Evolutionary conservation across 495 filamentous ascomycete species (phyloP), one percentile per base, ranked within the genome.

Genomic region (Lophiostoma macrostomum): DNA sequence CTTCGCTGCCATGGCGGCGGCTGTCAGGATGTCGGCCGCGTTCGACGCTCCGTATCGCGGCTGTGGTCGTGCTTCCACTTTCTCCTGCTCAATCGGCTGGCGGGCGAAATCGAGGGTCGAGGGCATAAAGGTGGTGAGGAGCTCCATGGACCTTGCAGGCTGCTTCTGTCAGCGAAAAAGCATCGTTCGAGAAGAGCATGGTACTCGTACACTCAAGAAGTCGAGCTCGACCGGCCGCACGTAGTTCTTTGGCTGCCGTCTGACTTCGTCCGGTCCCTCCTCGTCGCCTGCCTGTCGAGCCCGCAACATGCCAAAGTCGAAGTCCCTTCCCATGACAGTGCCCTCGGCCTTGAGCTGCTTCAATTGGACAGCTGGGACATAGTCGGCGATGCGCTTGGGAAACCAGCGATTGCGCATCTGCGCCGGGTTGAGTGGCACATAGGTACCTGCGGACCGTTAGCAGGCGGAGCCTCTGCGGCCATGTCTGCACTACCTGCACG

Each of bases 351-450:
- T 71, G 34, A 82, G 55, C 23, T 71, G 67, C 50, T 72, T 68
- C 14, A 76, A 32, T 44, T 76, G 67, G 12, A 64, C 50, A 5
- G 50, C 14, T 12, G 74, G 69, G n/a, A 81, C 57, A 64, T 84
- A 84, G 48, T 76, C 73, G 23, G 81, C 81, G 56, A 74, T 69
- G 25, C 70, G 67, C 31, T 55, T 63, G 10, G 80, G 81, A 52
- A 74, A 81, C 73, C 73, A 81, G 35, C 60, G 50, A 54, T 80
- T 78, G 41, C 81, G 67, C 78, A 84, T 83, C 16, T 64, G 67
- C 13, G 79, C 80, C 3, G 66, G 64, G 13, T 69, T 45, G 19
- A 83, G 66, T 14, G 80, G 75, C n/a, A 82, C 66, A 41, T 81
- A 71, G 20, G 78, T 57, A 23, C 80, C 80, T 83, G n/a, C 14